phyloP scores from a whole-genome alignment of 345 rosid genomes.

The Syzygium jambos region DNA sequence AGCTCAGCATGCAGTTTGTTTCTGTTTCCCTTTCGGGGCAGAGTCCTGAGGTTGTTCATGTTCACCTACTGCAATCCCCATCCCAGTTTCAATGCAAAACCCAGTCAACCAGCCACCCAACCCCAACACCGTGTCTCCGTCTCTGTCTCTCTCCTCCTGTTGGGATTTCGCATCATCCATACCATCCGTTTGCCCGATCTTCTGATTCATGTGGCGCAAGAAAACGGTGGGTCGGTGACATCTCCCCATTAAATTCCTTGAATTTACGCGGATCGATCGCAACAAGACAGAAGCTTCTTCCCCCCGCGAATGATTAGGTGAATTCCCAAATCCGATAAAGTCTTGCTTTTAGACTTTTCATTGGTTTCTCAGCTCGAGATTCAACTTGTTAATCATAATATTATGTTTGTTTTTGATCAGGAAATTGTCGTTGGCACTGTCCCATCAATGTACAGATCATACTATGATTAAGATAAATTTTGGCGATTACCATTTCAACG shows the following conservation, averaged over 20 bases:
- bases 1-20: neutral
- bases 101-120: neutral
- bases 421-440: neutral
- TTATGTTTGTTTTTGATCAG: neutral
- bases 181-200: neutral
- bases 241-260: neutral
- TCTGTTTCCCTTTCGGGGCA: neutral
- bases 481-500: neutral
- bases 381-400: neutral
- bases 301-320: neutral
- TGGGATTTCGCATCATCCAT: neutral
- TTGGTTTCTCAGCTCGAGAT: neutral
- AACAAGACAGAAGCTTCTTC: neutral
- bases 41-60: neutral
- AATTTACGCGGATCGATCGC: neutral
- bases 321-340: neutral
- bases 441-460: neutral
- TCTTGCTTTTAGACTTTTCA: neutral
- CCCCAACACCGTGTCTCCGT: neutral
- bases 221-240: neutral
- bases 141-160: neutral
- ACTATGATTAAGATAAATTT: neutral
- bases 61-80: neutral
- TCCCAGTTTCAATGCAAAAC: neutral
- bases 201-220: neutral